Conservation (phyloP, 257 asterid genomes). For the Nicotiana sylvestris region DNA sequence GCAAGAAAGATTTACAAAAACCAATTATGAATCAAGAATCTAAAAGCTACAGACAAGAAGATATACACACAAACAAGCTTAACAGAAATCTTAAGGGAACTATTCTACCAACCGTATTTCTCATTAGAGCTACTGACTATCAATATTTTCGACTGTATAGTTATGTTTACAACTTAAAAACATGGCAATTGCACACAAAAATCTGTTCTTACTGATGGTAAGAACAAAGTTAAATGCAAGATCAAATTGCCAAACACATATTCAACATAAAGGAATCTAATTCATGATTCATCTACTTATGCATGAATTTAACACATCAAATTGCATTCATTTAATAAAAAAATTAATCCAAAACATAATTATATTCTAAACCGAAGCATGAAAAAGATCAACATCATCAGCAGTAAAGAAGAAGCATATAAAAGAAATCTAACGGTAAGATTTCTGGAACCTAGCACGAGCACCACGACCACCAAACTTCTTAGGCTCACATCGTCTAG, state of each 20-base stretch:
- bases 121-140: background rate
- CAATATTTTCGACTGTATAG: no score
- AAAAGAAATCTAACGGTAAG: background rate
- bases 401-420: background rate
- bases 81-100: no score
- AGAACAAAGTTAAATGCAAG: background rate
- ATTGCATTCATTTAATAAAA: background rate
- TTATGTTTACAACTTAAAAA: background rate
- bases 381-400: background rate
- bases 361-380: background rate
- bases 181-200: background rate
- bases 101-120: no score
- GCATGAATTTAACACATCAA: background rate
- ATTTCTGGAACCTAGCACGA: slow-evolving; percentile 7
- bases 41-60: background rate
- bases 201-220: background rate
- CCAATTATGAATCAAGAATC: no score
- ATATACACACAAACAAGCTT: no score
- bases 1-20: no score
- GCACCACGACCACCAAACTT: slow-evolving; percentile 15
- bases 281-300: background rate
- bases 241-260: background rate
- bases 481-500: slow-evolving; percentile 7
- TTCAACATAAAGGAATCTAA: background rate
- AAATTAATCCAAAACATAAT: background rate